Evolutionary conservation across 2,329 filamentous ascomycete species (phyloP).

Genomic region (Ascocoryne sarcoides): DNA sequence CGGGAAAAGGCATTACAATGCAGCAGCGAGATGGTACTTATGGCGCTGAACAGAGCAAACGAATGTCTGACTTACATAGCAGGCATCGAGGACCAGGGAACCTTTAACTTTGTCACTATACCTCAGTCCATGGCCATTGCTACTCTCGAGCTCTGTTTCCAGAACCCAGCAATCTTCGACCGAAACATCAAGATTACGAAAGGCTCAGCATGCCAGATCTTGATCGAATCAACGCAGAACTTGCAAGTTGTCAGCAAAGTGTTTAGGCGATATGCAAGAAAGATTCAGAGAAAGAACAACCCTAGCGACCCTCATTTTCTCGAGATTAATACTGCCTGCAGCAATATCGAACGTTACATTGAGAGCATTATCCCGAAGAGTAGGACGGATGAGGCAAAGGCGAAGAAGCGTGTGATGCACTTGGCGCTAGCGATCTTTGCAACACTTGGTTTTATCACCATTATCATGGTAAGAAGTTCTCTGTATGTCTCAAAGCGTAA

Average conservation of each 20-base stretch:
- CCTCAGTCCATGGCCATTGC: slow-evolving; percentile 97
- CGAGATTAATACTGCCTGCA: slow-evolving; percentile 83
- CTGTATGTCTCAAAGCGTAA: background rate
- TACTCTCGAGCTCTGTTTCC: slow-evolving; percentile 84
- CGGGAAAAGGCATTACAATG: slow-evolving; percentile 71
- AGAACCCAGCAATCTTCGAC: slow-evolving; percentile 78
- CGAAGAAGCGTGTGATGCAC: slow-evolving; percentile 46
- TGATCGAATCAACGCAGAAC: slow-evolving; percentile 91
- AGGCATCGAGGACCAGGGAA: slow-evolving; percentile 86
- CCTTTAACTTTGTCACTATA: slow-evolving; percentile 98
- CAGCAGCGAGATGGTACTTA: slow-evolving; percentile 88
- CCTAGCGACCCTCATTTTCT: slow-evolving; percentile 88
- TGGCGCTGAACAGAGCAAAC: slow-evolving; percentile 76
- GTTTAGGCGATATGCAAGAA: slow-evolving; percentile 68
- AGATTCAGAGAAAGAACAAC: slow-evolving; percentile 89
- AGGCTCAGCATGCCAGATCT: slow-evolving; percentile 82
- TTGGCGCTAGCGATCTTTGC: slow-evolving; percentile 58
- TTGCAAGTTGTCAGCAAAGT: slow-evolving; percentile 70
- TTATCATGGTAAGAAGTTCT: slow-evolving; percentile 68
- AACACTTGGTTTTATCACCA: slow-evolving; percentile 61
- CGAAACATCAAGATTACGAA: slow-evolving; percentile 95
- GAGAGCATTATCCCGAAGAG: slow-evolving; percentile 74
- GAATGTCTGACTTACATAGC: slow-evolving; percentile 98
- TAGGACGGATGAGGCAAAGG: too few relatives aligned
- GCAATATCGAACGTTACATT: slow-evolving; percentile 92